Evolutionary conservation across 2,329 filamentous ascomycete species (phyloP), one percentile per base, ranked within the genome.

Genomic region (Epichloe bromicola): DNA sequence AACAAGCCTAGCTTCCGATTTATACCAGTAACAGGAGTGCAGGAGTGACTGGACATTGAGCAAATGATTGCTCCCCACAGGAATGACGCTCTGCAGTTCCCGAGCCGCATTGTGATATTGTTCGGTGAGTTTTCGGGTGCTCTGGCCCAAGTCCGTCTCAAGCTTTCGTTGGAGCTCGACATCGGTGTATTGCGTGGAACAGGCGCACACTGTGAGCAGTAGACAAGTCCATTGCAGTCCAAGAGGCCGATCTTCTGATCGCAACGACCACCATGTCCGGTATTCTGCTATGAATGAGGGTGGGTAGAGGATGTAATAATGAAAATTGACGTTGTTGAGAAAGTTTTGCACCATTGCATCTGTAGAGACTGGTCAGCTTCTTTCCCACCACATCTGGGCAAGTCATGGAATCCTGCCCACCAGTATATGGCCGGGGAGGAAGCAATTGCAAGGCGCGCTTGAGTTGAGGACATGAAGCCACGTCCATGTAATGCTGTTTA

Each of bases 231-330:
- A 69, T 48, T 65, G 65, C 3, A 68, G 56, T 30, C 61, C 58
- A 1, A 70, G 57, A n/a, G 64, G 65, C 19, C 56, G 56, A 33
- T 58, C 55, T 11, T 60, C 59, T 40, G 58, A 56, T 36, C 65
- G 60, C 20, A 57, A 53, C 15, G 53, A 48, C 64, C 67, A 70
- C 67, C 67, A 70, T 14, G 56, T 51, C 36, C 62, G 57, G 42
- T 70, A 69, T 23, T 69, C 65, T 37, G 64, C 60, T 12, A 67
- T 37, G 37, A 70, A 69, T 5, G 59, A 57, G 0, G 61, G 54
- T 0, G 67, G 64, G 49, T 70, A 67, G 33, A 68, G 55, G 46
- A 69, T 64, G 52, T 69, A 69, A 59, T 67, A 66, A 52, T 69
- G 66, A 47, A 60, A 69, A 52, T 70, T 70, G 54, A 65, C 66